Conservation (phyloP, 176 grass and related monocot genomes). For the Rhipidocladum racemiflorum region DNA sequence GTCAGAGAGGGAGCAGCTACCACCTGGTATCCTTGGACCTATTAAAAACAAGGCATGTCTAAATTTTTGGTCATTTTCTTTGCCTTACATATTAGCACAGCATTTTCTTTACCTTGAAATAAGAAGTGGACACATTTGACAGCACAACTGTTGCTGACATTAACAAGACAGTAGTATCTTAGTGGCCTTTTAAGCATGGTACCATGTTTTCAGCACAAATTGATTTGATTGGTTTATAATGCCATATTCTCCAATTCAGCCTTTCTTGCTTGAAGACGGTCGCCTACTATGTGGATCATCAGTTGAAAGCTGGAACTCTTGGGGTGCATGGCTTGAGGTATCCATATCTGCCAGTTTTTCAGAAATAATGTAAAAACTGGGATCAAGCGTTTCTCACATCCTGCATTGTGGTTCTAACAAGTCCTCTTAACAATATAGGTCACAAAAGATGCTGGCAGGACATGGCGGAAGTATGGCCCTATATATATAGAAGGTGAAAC, state of each 20-base stretch:
- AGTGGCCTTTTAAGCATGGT: neutral
- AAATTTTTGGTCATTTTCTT: conserved; percentile 5
- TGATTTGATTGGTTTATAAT: neutral
- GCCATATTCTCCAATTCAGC: conserved; percentile 37
- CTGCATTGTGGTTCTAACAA: neutral
- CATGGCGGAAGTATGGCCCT: conserved; percentile 86
- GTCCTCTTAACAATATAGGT: conserved; percentile 44
- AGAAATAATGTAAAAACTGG: neutral
- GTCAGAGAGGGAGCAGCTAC: conserved; percentile 81
- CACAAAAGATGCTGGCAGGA: conserved; percentile 58
- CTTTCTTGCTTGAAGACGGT: conserved; percentile 83
- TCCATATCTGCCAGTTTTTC: neutral
- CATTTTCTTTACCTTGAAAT: conserved; percentile 5
- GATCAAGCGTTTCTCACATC: neutral
- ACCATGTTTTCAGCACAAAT: neutral
- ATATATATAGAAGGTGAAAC: conserved; percentile 75
- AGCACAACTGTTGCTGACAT: neutral
- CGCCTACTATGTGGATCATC: conserved; percentile 84
- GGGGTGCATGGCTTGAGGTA: conserved; percentile 99
- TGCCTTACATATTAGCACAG: conserved; percentile 12
- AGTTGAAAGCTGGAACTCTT: conserved; percentile 99
- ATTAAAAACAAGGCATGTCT: conserved; percentile 85
- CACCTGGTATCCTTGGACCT: conserved; percentile 93
- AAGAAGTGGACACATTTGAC: neutral
- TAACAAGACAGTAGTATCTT: neutral